Evolutionary conservation across 495 filamentous ascomycete genomes (phyloP), one percentile per base, ranked within the genome.

Genomic region (Penicillium canescens): DNA sequence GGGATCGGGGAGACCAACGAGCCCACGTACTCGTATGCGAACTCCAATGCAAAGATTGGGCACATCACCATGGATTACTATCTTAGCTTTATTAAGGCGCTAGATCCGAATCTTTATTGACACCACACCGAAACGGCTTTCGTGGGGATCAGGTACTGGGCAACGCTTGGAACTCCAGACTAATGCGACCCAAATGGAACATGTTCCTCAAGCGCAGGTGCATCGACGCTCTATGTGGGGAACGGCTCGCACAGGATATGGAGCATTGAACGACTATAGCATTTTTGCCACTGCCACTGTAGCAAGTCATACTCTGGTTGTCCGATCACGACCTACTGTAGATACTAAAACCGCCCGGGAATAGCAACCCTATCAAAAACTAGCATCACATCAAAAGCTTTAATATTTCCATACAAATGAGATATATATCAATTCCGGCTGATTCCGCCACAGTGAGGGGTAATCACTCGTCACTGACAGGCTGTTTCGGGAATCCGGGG

Each of bases 11-110:
- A 61, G 13, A 69, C 74, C 9, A 69, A 44, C 24, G 42, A 26
- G 42, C 40, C 43, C 23, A 60, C 57, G 4, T 41, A 67, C 5
- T 60, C 56, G 4, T 70, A 56, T 28, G 67, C 56, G 23, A 59
- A 34, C 10, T 50, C 51, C 11, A 84, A 86, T 33, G 68, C 65
- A 6, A 60, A 65, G 0, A 78, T 84, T 4, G 69, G 80, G 2
- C 76, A 79, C 0, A 70, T 83, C 11, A 78, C 83, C n/a, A 81
- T 85, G 65, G 69, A 72, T 3, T 88, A 88, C 57, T 87, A 79
- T 75, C 68, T 81, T 1, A 86, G 82, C 49, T 90, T 90, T 60
- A 78, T 87, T 50, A 74, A 76, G 42, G 73, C 72, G 0, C 75
- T 83, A 35, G 67, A 89, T 59, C 86, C 86, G 12, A 89, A 90